phyloP scores from a whole-genome alignment of 2,329 filamentous ascomycete species.

The Didymella sp. region DNA sequence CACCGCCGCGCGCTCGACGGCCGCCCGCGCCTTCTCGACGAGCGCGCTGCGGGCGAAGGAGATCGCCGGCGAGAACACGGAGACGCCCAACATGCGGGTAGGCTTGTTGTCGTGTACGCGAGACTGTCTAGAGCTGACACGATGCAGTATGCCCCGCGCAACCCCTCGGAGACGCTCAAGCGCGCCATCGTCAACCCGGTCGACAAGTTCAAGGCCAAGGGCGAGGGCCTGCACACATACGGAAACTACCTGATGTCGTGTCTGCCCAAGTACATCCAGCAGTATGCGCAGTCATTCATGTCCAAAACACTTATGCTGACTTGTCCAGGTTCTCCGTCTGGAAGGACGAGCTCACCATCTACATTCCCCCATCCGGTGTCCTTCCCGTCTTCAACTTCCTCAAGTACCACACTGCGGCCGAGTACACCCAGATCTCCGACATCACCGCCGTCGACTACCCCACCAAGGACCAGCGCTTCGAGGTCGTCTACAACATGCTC shows the following conservation, averaged over 20 bases:
- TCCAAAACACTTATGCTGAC: not conserved
- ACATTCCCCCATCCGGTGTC: constrained; percentile 86
- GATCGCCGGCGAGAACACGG: constrained; percentile 50
- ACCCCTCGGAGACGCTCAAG: constrained; percentile 64
- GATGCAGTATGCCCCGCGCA: constrained; percentile 53
- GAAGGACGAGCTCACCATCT: constrained; percentile 98
- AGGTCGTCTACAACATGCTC: constrained; percentile 96
- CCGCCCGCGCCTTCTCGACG: constrained; percentile 53
- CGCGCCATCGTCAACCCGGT: constrained; percentile 85
- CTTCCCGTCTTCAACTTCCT: constrained; percentile 93
- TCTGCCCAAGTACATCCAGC: constrained; percentile 96
- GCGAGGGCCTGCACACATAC: constrained; percentile 88
- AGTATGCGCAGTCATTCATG: constrained; percentile 54
- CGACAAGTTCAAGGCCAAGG: constrained; percentile 90
- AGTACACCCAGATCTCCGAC: constrained; percentile 91
- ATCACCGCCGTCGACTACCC: constrained; percentile 97
- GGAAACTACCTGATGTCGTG: constrained; percentile 96
- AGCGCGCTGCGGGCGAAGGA: constrained; percentile 54
- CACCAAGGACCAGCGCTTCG: constrained; percentile 92
- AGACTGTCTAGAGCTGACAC: constrained; percentile 28
- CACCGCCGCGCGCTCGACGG: constrained; percentile 46
- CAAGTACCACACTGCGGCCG: constrained; percentile 96
- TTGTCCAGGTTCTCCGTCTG: constrained; percentile 84
- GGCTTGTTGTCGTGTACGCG: constrained; percentile 11
- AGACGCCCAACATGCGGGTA: constrained; percentile 57